Conservation (phyloP, 23 red algal species). For the Agarophyton chilense region DNA sequence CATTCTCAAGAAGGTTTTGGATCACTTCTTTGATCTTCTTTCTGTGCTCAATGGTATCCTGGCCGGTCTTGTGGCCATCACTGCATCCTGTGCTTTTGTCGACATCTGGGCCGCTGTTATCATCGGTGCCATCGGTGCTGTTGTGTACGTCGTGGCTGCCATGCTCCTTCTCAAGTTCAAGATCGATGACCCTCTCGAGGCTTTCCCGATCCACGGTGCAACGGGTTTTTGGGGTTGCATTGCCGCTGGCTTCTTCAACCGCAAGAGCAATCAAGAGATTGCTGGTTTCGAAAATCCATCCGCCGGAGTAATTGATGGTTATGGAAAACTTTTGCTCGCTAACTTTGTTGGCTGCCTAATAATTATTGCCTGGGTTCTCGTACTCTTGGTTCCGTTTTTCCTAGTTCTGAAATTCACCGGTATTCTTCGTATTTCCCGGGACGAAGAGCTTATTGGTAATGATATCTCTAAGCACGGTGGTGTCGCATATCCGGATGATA, state of each 20-base stretch:
- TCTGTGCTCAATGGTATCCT: constrained; percentile 86
- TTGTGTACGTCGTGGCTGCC: constrained; percentile 75
- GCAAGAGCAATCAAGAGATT: constrained; percentile 20
- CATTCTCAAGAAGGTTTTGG: constrained; percentile 65
- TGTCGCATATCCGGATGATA: constrained; percentile 84
- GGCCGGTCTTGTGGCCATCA: constrained; percentile 85
- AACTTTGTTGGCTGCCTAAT: constrained; percentile 76
- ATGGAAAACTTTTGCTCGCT: constrained; percentile 56
- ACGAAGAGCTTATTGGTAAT: constrained; percentile 89
- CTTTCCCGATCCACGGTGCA: constrained; percentile 88
- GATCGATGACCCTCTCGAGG: constrained; percentile 97
- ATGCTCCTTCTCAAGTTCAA: constrained; percentile 60
- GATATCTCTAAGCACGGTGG: constrained; percentile 95
- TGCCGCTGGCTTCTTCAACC: constrained; percentile 76
- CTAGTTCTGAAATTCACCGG: constrained; percentile 57
- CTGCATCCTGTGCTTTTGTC: constrained; percentile 83
- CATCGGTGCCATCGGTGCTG: constrained; percentile 80
- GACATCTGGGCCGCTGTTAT: constrained; percentile 80
- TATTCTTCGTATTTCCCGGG: constrained; percentile 82
- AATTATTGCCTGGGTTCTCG: constrained; percentile 68
- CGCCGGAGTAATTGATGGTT: constrained; percentile 81
- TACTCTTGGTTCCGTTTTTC: constrained; percentile 70
- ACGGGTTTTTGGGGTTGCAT: constrained; percentile 87
- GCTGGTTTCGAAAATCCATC: constrained; percentile 51
- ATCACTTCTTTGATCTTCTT: constrained; percentile 82